Conservation (phyloP, 1,284 basidiomycete species). For the Fistulina hepatica region DNA sequence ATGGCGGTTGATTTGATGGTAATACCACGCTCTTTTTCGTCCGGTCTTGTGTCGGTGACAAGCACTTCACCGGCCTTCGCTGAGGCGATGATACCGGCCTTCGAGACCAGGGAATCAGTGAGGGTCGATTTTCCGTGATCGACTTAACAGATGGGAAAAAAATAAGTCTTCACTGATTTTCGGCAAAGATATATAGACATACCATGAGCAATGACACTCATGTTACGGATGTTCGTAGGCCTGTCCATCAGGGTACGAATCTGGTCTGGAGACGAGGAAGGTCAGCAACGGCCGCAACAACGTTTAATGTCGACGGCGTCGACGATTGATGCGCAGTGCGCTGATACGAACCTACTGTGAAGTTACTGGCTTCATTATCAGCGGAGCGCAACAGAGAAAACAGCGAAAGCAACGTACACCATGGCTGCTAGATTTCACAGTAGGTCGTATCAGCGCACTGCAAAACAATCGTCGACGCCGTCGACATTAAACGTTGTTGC, state of each 20-base stretch:
- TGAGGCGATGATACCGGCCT: slow-evolving; percentile 97
- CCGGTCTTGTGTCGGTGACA: slow-evolving; percentile 95
- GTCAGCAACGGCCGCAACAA: slow-evolving; percentile 8
- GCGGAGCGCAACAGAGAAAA: slow-evolving; percentile 15
- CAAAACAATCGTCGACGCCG: slow-evolving; percentile 6
- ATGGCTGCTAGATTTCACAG: slow-evolving; percentile 57
- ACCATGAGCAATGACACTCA: slow-evolving; percentile 97
- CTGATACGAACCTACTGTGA: slow-evolving; percentile 65
- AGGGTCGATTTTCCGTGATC: slow-evolving; percentile 99
- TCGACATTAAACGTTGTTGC: slow-evolving; percentile 9
- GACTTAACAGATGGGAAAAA: slow-evolving; percentile 40
- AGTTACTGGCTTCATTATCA: slow-evolving; percentile 55
- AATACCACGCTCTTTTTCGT: slow-evolving; percentile 99
- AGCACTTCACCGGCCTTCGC: slow-evolving; percentile 96
- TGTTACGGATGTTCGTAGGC: slow-evolving; percentile 94
- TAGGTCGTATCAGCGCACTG: slow-evolving; percentile 44
- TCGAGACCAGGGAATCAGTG: slow-evolving; percentile 97
- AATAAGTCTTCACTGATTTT: slow-evolving; percentile 8
- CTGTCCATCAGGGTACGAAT: slow-evolving; percentile 85
- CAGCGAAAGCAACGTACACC: slow-evolving; percentile 49
- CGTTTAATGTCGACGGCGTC: slow-evolving; percentile 10
- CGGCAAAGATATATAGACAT: slow-evolving; percentile 20
- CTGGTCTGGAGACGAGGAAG: slow-evolving; percentile 48
- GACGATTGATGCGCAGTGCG: slow-evolving; percentile 7
- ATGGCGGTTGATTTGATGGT: slow-evolving; percentile 99